phyloP scores from a whole-genome alignment of 2,329 filamentous ascomycete genomes.

The Colletotrichum agaves region DNA sequence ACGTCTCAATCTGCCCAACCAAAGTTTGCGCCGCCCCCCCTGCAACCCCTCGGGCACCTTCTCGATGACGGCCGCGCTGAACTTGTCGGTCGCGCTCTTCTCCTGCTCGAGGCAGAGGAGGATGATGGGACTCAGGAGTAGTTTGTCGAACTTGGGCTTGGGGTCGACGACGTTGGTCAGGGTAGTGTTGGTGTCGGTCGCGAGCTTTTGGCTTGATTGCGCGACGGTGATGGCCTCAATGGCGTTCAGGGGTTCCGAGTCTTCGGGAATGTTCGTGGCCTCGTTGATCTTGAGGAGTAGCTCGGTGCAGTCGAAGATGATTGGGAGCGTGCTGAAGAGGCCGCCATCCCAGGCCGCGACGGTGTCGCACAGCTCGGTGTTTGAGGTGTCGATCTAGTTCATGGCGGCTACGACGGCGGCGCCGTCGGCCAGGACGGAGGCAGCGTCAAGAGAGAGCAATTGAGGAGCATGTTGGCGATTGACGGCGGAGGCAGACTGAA shows the following conservation, averaged over 20 bases:
- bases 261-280: constrained; percentile 50
- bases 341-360: constrained; percentile 52
- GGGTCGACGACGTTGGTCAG: constrained; percentile 51
- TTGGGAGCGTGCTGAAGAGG: constrained; percentile 52
- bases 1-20: constrained; percentile 50
- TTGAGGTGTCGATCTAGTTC: constrained; percentile 47
- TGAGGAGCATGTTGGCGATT: constrained; percentile 22
- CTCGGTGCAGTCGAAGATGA: constrained; percentile 50
- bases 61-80: constrained; percentile 49
- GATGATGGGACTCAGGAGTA: constrained; percentile 55
- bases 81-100: constrained; percentile 51
- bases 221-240: constrained; percentile 53
- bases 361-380: constrained; percentile 47
- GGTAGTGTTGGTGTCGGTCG: constrained; percentile 50
- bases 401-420: constrained; percentile 50
- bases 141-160: constrained; percentile 57
- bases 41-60: constrained; percentile 52
- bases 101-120: constrained; percentile 54
- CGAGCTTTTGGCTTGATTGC: constrained; percentile 48
- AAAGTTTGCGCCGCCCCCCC: constrained; percentile 47
- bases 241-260: constrained; percentile 50
- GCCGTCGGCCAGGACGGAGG: constrained; percentile 45
- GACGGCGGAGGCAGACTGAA: neutral
- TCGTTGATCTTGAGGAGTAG: constrained; percentile 54
- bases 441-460: constrained; percentile 32